Evolutionary conservation across 1,284 basidiomycete species (phyloP), one percentile per base, ranked within the genome.

Genomic region (Malassezia nana): DNA sequence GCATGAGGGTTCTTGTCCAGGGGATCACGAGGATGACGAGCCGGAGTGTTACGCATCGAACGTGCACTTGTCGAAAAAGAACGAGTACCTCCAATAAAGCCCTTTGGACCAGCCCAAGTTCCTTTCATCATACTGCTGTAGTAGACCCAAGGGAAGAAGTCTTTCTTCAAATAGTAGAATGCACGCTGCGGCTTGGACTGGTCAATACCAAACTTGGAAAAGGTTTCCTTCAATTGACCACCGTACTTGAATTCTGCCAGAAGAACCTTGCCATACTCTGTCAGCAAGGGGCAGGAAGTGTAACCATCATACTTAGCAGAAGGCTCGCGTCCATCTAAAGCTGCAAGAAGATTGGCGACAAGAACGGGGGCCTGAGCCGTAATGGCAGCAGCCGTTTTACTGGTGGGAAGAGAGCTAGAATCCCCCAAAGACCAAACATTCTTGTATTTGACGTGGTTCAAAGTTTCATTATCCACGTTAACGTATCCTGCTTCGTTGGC

Each of bases 351-450:
- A 77, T 96, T 98, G 75, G 92, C 86, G 1, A 85, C 83, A 45
- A 96, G 79, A 2, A 98, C 84, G n/a, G 92, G 92, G 0, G 87
- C 84, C 75, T 98, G 88, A 0, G 82, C 82, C 1, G 87, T 89
- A 67, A 95, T 86, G 1, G 91, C 92, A 2, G 92, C 91, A 0
- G 87, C 88, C 1, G 92, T 98, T 80, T 94, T 98, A 75, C 87
- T 89, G 12, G 89, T 96, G 6, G 91, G 90, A 39, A 94, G 77
- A 47, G 84, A 87, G 24, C 87, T 87, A 60, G 86, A 87, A 72
- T 98, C 92, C 24, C 92, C 92, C 18, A 94, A 72, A 7, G 86
- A 81, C 75, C 91, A 96, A 29, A 96, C 81, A 75, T 95, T 95
- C 52, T 79, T 76, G 72, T 75, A 80, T 58, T 90, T 89, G 57